Evolutionary conservation across 495 filamentous ascomycete species (phyloP).

Genomic region (Jackrogersella minutella): DNA sequence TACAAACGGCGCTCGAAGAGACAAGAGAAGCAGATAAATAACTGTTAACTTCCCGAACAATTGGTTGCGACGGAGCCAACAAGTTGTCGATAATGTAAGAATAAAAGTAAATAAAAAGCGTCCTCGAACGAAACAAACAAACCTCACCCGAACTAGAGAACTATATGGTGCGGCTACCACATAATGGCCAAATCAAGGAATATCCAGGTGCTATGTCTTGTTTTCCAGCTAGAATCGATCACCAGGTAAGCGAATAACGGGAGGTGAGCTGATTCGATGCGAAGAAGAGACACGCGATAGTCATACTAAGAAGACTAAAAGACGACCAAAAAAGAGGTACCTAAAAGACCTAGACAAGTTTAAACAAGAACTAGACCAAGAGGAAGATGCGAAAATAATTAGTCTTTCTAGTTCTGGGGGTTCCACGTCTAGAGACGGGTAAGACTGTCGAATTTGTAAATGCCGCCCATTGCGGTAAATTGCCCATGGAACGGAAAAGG

Average conservation of each 20-base stretch:
- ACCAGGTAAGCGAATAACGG: conserved; percentile 10
- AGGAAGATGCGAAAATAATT: conserved; percentile 12
- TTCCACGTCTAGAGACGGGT: conserved; percentile 33
- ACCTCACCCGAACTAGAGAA: conserved; percentile 26
- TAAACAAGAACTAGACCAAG: conserved; percentile 11
- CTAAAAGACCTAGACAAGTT: background rate
- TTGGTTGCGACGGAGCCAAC: conserved; percentile 19
- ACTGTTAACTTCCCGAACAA: conserved; percentile 13
- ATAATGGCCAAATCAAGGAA: conserved; percentile 37
- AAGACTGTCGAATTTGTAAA: conserved; percentile 40
- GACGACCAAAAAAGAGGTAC: background rate
- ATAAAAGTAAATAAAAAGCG: background rate
- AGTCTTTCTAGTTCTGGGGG: conserved; percentile 20
- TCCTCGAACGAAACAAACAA: conserved; percentile 33
- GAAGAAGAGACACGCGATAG: conserved; percentile 24
- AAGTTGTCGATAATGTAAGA: conserved; percentile 1
- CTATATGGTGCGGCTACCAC: conserved; percentile 23
- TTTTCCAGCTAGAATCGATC: conserved; percentile 22
- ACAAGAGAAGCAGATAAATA: conserved; percentile 10
- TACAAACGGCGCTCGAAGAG: conserved; percentile 22
- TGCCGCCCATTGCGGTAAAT: conserved; percentile 45
- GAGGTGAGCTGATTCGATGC: conserved; percentile 16
- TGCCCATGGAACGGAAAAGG: conserved; percentile 39
- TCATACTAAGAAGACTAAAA: conserved; percentile 12
- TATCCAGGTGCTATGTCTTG: conserved; percentile 22